Evolutionary conservation across 495 filamentous ascomycete genomes (phyloP).

Genomic region (Annulohypoxylon nitens): DNA sequence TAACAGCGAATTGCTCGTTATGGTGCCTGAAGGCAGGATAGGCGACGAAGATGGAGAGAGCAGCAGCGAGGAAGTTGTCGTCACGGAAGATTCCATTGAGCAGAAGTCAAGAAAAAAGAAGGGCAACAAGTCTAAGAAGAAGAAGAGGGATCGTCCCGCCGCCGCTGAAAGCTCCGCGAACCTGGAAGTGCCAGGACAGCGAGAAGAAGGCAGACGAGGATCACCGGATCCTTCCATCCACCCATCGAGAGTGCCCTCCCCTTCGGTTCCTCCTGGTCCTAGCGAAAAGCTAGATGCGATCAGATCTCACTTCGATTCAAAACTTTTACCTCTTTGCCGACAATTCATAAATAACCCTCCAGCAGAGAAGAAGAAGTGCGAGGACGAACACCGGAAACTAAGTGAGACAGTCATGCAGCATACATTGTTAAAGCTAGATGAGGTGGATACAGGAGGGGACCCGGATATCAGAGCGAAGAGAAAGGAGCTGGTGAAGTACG

Average conservation of each 20-base stretch:
- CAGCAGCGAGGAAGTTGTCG: slow-evolving; percentile 62
- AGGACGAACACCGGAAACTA: slow-evolving; percentile 82
- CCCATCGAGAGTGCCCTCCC: slow-evolving; percentile 49
- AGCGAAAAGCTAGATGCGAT: slow-evolving; percentile 81
- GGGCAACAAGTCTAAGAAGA: slow-evolving; percentile 58
- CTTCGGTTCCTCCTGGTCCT: slow-evolving; percentile 60
- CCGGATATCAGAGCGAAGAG: slow-evolving; percentile 72
- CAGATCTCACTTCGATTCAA: slow-evolving; percentile 72
- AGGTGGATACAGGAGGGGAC: slow-evolving; percentile 79
- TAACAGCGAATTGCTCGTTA: slow-evolving; percentile 75
- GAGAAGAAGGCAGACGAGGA: slow-evolving; percentile 33
- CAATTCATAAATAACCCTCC: slow-evolving; percentile 76
- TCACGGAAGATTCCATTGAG: slow-evolving; percentile 49
- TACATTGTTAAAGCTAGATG: slow-evolving; percentile 86
- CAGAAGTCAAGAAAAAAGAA: slow-evolving; percentile 55
- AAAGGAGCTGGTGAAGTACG: slow-evolving; percentile 80
- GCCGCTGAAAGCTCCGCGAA: slow-evolving; percentile 56
- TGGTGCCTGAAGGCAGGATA: slow-evolving; percentile 65
- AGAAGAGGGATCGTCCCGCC: slow-evolving; percentile 54
- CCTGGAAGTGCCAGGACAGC: slow-evolving; percentile 49
- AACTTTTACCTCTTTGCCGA: slow-evolving; percentile 74
- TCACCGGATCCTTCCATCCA: slow-evolving; percentile 47
- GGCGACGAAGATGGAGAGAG: slow-evolving; percentile 66
- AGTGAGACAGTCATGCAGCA: slow-evolving; percentile 87
- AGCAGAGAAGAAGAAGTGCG: slow-evolving; percentile 74